phyloP scores from a whole-genome alignment of 2,329 filamentous ascomycete genomes.

The Penicillium olsonii region DNA sequence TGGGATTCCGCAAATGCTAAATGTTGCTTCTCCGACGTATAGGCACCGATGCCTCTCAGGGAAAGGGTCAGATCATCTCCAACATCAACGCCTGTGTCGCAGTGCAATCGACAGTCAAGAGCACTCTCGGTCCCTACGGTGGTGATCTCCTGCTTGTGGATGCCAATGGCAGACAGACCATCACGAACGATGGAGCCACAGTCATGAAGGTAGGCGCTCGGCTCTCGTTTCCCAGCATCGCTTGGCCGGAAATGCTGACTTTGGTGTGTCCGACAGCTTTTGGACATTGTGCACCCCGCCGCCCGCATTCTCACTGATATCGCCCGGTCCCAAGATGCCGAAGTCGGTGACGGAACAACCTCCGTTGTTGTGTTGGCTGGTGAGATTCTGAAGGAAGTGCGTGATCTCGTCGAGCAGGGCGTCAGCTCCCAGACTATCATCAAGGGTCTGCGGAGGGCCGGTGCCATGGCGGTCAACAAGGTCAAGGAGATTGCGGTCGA shows the following conservation, averaged over 20 bases:
- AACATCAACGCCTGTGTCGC: conserved; percentile 99
- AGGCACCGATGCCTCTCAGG: conserved; percentile 98
- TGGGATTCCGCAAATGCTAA: conserved; percentile 29
- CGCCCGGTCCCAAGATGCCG: conserved; percentile 96
- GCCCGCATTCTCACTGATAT: conserved; percentile 98
- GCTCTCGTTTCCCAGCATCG: neutral
- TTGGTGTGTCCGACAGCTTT: conserved; percentile 60
- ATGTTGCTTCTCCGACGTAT: conserved; percentile 23
- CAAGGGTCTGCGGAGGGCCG: conserved; percentile 88
- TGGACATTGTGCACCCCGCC: conserved; percentile 97
- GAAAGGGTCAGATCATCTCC: conserved; percentile 92
- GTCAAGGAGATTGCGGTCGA: conserved; percentile 92
- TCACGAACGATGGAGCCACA: conserved; percentile 98
- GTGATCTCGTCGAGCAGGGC: conserved; percentile 93
- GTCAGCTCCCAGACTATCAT: conserved; percentile 97
- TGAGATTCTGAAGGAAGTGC: conserved; percentile 95
- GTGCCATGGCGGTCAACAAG: conserved; percentile 93
- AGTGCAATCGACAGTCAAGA: conserved; percentile 93
- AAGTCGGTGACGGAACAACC: conserved; percentile 97
- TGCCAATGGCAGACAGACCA: conserved; percentile 91
- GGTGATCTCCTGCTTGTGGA: conserved; percentile 96
- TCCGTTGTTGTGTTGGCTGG: conserved; percentile 97
- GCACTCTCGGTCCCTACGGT: conserved; percentile 92
- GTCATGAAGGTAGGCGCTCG: conserved; percentile 86
- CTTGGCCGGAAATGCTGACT: conserved; percentile 2